Base-by-base conservation (phyloP, 176 grass and related monocot species). In the Poa pratensis region DNA sequence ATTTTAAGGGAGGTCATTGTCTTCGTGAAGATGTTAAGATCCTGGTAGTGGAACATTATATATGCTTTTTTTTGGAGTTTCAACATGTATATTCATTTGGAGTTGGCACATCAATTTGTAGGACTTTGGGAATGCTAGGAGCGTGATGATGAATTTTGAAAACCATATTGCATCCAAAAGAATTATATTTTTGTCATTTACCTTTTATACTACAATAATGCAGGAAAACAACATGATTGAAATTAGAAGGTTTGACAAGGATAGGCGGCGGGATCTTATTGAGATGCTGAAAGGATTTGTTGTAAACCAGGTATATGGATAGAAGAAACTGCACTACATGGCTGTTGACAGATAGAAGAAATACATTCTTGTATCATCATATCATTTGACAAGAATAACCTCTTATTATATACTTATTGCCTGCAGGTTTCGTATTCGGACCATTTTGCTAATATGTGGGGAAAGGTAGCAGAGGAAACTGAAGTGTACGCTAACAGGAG, bases 241-340 rank as follows among this genome's bases (percentile, higher is more conserved):
- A 85, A 87, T 98, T 70, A 88, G 79, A 75, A 93, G 95, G 82
- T 84, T 95, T 81, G 87, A 95, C 67, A 90, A 85, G 55, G 93
- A 98, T 69, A 95, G 91, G 55, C 89, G 52, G 1, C 60, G 23
- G 3, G 93, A 95, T 89, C 91, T 98, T 78, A 19, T 91, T 9
- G 80, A 77, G 66, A 95, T 98, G 95, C 82, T 98, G 52, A 98
- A 95, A 92, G 95, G 89, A 61, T 98, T 93, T 90, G 91, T 93
- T 16, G 81, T 82, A 78, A 93, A 86, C 80, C 87, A 98, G 95
- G 95, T 97, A 94, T 16, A 94, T 16, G 69, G 18, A 34, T 17
- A 51, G 62, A 61, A 61, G 69, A 46, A 63, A 69, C 15, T 59
- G 46, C 37, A 7, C 23, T 46, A 22, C 42, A 43, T 10, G 19